Conservation (phyloP, 345 rosid species). For the Moricandia moricandioides region DNA sequence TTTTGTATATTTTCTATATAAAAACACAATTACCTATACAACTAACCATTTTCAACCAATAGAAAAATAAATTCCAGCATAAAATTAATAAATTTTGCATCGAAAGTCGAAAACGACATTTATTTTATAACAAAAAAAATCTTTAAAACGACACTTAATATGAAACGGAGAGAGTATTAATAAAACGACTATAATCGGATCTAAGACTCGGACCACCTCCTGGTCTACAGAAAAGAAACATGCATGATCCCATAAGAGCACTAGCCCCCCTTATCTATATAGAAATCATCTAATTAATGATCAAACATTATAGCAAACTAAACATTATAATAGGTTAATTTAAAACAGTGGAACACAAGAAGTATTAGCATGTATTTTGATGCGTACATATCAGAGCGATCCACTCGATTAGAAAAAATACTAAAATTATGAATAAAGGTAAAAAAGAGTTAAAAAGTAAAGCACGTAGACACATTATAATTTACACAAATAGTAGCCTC, state of each 20-base stretch:
- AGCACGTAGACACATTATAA: slow-evolving; percentile 13
- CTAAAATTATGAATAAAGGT: neutral
- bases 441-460: slow-evolving; percentile 17
- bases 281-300: neutral
- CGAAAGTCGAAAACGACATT: too few species aligned
- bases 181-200: neutral
- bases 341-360: neutral
- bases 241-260: neutral
- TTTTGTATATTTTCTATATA: too few species aligned
- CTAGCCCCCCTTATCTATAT: neutral
- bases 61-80: too few species aligned
- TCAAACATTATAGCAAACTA: neutral
- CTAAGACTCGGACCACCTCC: too few species aligned
- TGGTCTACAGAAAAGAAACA: neutral
- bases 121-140: too few species aligned
- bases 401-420: slow-evolving; percentile 19
- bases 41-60: too few species aligned
- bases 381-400: slow-evolving; percentile 19
- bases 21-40: too few species aligned
- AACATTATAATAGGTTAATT: neutral
- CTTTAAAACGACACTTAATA: too few species aligned
- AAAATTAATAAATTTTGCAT: too few species aligned
- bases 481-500: slow-evolving; percentile 33
- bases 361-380: slow-evolving; percentile 6
- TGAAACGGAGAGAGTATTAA: neutral